phyloP scores from a whole-genome alignment of 768 basidiomycete genomes.

The Termitomyces sp. region DNA sequence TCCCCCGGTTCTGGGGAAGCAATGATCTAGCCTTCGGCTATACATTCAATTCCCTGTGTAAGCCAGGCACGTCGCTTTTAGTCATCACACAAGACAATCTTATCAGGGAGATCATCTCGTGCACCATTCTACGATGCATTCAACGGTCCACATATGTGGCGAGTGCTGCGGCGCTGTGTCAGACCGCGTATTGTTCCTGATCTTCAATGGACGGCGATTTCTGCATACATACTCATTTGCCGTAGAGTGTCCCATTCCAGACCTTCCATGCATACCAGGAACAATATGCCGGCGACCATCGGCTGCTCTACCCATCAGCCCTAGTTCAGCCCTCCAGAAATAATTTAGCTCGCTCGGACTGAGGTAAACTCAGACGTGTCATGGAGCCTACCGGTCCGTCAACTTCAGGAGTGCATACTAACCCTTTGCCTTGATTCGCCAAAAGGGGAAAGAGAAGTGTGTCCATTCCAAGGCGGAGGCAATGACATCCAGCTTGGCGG shows the following conservation, averaged over 20 bases:
- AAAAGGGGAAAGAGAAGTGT: constrained; percentile 10
- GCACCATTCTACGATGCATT: neutral
- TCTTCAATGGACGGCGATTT: neutral
- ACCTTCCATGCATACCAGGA: neutral
- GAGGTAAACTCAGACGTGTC: constrained; percentile 8
- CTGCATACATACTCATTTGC: neutral
- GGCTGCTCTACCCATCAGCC: too few relatives aligned
- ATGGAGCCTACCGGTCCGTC: constrained; percentile 8
- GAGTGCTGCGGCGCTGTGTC: neutral
- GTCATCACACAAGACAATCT: constrained; percentile 4
- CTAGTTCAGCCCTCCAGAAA: neutral
- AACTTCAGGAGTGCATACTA: constrained; percentile 1
- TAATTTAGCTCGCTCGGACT: neutral
- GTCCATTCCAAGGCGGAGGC: constrained; percentile 8
- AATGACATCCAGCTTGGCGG: constrained; percentile 13
- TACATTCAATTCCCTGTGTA: constrained; percentile 15
- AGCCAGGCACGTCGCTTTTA: constrained; percentile 17
- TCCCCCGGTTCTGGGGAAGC: constrained; percentile 24
- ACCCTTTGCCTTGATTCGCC: constrained; percentile 4
- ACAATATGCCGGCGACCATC: neutral
- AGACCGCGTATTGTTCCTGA: neutral
- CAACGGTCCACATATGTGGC: neutral
- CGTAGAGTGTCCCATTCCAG: neutral
- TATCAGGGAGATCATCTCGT: neutral
- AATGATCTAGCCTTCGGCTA: constrained; percentile 18